Evolutionary conservation across 306 rosid species (phyloP), one percentile per base, ranked within the genome.

Genomic region (Prunus dulcis): DNA sequence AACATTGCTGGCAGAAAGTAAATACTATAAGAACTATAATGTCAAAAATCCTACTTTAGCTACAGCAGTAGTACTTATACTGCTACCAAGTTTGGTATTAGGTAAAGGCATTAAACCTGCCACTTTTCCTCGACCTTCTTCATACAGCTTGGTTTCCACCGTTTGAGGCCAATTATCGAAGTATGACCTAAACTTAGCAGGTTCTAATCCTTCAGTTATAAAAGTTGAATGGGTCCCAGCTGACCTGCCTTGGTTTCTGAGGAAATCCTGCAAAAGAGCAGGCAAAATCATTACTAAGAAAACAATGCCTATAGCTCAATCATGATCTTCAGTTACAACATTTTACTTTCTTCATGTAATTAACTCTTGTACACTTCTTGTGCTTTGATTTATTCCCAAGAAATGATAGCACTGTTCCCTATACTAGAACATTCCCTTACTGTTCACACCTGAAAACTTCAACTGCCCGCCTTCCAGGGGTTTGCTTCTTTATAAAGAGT

Each of bases 91-190:
- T 45, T 38, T 41, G 77, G 67, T 15, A 45, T 80, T 53, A 38
- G 75, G 71, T 22, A n/a, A 80, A 60, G 75, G 64, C 34, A 69
- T 63, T 53, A 75, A 75, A 94, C 98, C 98, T 94, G 98, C 98
- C 32, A 94, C 98, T 94, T 94, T 94, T 75, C 84, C 98, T 76
- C 88, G 88, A 47, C 98, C 98, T 86, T 94, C 98, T 82, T 94
- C 98, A 65, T 90, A 94, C 72, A 94, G 87, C 77, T 78, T 84
- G 49, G 90, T 82, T 83, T 92, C 97, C 78, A 86, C 89, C 18
- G 76, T 86, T 79, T 86, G 89, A 61, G 96, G 96, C 98, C 98
- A 94, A 74, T 86, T 82, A 64, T 81, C 62, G 82, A 92, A 94
- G 84, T 83, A 82, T 20, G 91, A 81, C 77, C 84, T 87, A 83